A percentile compares a stretch with the other conserved stretches of the same genome.
Conservation (phyloP, 108 stramenopile species). For the Skeletonema grethae region DNA sequence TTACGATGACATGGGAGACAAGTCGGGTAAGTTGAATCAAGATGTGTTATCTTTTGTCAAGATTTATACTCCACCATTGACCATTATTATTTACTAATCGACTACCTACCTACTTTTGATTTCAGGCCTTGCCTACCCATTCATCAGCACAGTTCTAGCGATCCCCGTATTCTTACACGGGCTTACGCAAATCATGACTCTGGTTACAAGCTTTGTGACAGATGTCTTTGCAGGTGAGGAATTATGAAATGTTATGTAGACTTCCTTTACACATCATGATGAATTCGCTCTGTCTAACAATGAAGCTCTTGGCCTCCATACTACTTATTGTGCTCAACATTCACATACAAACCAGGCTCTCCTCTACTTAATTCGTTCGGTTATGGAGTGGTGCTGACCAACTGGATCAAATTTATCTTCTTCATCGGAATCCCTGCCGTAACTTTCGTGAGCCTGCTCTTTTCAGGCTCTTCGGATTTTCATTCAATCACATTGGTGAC, state of each 20-base stretch:
- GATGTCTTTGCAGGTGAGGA: constrained; percentile 10
- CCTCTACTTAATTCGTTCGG: constrained; percentile 14
- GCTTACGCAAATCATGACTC: constrained; percentile 1
- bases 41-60: not conserved
- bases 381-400: constrained; percentile 7
- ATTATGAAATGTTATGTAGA: not conserved
- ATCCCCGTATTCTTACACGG: constrained; percentile 18
- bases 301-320: not conserved
- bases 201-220: constrained; percentile 13
- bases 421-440: not conserved
- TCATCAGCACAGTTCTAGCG: constrained; percentile 3
- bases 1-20: not conserved
- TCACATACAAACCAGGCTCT: not conserved
- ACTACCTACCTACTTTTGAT: not conserved
- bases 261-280: not conserved
- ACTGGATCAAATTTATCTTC: constrained; percentile 11
- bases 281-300: not conserved
- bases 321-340: not conserved
- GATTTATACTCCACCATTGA: no score
- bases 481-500: not conserved
- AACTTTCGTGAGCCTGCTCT: not conserved
- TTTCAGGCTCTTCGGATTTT: not conserved
- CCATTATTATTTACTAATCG: no score
- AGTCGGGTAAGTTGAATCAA: not conserved
- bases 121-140: not conserved